Base-by-base conservation (phyloP, 768 basidiomycete genomes). In the Boletus sp. region DNA sequence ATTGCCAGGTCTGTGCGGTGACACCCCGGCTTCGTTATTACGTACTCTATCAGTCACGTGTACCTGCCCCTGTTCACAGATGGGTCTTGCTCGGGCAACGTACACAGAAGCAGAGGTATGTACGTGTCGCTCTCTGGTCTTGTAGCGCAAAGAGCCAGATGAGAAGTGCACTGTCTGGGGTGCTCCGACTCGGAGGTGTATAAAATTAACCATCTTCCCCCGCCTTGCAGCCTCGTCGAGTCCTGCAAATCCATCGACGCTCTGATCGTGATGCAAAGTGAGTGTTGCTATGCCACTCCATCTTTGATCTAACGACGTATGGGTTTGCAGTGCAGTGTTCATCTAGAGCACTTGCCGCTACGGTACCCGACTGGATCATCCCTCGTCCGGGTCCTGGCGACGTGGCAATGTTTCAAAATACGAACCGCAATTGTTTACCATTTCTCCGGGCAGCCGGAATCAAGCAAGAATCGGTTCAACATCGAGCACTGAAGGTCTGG, bases 21-120 rank as follows among this genome's bases (percentile, higher is more conserved):
- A 4, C 33, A 6, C 30, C 25, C 6, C 13, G 29, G 40, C 11
- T 30, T 30, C 29, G 27, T 14, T 17, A 9, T 50, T 62, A 48
- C 47, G 35, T 34, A 62, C 47, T 9, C 37, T 37, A 49, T 55
- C 53, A 9, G 55, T 64, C 59, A 65, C 63, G 62, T 61, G 59
- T 19, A 15, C 8, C 30, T 6, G 5, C n/a, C 15, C 23, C 37
- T 32, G 19, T 13, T 15, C 27, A 30, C 9, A 30, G 7, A 30
- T 30, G 9, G 9, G 32, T 4, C 23, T 25, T n/a, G n/a, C n/a
- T n/a, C 23, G 23, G 23, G 4, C 23, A 25, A 4, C 23, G 23
- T 25, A 25, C 23, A 25, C 23, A 25, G 23, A 25, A 25, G 23
- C 23, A 25, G 23, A 25, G 23, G 23, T 25, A 25, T 25, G 23